These are phyloP conservation scores for Dalechampia spathulata DNA, from an alignment of 441 rosid genomes.

Conservation along the genomic window DNA sequence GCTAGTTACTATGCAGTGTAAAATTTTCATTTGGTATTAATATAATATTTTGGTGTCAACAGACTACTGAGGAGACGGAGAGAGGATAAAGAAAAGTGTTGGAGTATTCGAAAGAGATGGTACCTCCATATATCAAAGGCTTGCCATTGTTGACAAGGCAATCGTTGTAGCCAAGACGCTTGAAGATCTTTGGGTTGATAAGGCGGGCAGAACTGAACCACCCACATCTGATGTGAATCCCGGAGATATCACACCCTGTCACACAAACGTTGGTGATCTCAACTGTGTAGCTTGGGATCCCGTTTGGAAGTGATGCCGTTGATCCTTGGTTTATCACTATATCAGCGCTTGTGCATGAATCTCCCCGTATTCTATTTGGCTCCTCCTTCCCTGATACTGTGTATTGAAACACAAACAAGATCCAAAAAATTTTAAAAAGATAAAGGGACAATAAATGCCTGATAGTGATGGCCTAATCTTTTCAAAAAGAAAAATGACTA, in stretches of 20 bases:
- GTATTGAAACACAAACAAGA: not conserved
- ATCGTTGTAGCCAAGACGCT: constrained; percentile 70
- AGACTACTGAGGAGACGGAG: constrained; percentile 55
- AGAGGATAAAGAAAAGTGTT: constrained; percentile 73
- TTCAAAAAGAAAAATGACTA: not conserved
- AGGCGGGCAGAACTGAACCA: constrained; percentile 84
- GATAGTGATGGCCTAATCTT: constrained; percentile 12
- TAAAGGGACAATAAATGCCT: not conserved
- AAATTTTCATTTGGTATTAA: not conserved
- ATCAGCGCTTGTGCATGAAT: constrained; percentile 53
- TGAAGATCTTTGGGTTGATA: constrained; percentile 72
- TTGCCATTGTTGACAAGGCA: constrained; percentile 82
- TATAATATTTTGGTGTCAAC: constrained; percentile 23
- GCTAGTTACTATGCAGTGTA: not conserved
- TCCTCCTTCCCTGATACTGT: constrained; percentile 27
- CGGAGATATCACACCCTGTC: constrained; percentile 60
- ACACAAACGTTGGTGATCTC: constrained; percentile 63
- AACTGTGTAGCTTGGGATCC: constrained; percentile 74
- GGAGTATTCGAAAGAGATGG: constrained; percentile 66
- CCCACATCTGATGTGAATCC: constrained; percentile 75
- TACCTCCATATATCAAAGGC: constrained; percentile 46
- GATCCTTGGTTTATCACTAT: constrained; percentile 67
- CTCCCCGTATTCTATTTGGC: constrained; percentile 48
- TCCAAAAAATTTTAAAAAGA: not conserved
- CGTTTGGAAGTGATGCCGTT: constrained; percentile 57